A percentile compares a stretch with the other conserved stretches of the same genome.
Evolutionary conservation across 2,329 filamentous ascomycete species (phyloP).

Genomic region (Xylaria polymorpha): DNA sequence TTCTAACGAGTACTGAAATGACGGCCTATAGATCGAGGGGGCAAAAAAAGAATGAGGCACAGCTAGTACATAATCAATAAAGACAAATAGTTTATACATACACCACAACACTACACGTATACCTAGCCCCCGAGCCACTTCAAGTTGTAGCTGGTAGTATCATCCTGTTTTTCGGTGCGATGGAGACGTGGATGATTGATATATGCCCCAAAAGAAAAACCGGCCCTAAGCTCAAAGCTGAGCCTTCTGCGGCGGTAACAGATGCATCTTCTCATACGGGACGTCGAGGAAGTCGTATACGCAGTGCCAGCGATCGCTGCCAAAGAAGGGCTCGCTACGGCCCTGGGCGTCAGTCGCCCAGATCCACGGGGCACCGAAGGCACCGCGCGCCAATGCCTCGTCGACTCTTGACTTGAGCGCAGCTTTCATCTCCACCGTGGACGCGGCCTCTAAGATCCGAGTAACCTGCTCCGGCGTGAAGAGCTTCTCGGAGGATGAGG

Average conservation of each 20-base stretch:
- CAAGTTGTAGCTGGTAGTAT: neutral
- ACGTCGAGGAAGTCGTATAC: conserved; percentile 75
- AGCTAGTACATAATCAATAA: conserved; percentile 6
- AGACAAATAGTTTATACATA: conserved; percentile 6
- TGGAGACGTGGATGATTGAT: neutral
- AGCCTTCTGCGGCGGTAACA: conserved; percentile 52
- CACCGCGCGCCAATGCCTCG: conserved; percentile 71
- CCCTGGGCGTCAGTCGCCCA: conserved; percentile 73
- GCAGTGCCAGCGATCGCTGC: conserved; percentile 78
- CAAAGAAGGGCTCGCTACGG: conserved; percentile 76
- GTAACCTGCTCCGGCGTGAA: conserved; percentile 66
- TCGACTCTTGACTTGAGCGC: conserved; percentile 68
- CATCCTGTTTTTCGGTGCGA: no score
- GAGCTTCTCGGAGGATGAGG: conserved; percentile 40
- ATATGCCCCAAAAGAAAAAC: neutral
- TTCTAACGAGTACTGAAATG: conserved; percentile 7
- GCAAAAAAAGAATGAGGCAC: neutral
- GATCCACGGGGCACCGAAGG: conserved; percentile 83
- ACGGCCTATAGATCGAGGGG: conserved; percentile 2
- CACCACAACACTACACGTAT: neutral
- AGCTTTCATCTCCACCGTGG: conserved; percentile 58
- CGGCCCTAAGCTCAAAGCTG: conserved; percentile 48
- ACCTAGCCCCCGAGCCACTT: neutral
- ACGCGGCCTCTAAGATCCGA: conserved; percentile 65
- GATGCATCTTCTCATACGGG: conserved; percentile 65